Conservation (phyloP, 2,329 filamentous ascomycete genomes). For the Botrytis pseudocinerea region DNA sequence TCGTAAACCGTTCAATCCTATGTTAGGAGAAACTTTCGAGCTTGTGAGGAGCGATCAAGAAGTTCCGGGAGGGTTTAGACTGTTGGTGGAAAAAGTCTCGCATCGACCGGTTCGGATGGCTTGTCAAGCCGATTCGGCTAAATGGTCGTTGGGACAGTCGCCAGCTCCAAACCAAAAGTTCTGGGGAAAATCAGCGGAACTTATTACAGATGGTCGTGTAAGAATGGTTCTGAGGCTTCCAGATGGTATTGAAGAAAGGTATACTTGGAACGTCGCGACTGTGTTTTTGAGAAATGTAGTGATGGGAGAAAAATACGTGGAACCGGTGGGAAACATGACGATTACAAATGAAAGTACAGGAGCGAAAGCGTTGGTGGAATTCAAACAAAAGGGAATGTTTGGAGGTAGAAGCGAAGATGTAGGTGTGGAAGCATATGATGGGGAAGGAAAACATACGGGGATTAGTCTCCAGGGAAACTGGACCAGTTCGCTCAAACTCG, state of each 20-base stretch:
- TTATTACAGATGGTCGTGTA: conserved; percentile 87
- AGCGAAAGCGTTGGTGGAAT: conserved; percentile 81
- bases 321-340: conserved; percentile 88
- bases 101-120: conserved; percentile 92
- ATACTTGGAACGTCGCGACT: conserved; percentile 85
- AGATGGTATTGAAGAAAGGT: conserved; percentile 74
- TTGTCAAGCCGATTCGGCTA: conserved; percentile 82
- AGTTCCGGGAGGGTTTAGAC: conserved; percentile 71
- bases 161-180: conserved; percentile 93
- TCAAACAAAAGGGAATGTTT: conserved; percentile 96
- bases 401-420: conserved; percentile 92
- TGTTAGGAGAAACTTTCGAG: conserved; percentile 95
- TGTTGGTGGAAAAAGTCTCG: conserved; percentile 92
- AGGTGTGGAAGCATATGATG: conserved; percentile 68
- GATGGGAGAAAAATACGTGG: conserved; percentile 96
- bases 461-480: conserved; percentile 78
- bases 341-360: conserved; percentile 82
- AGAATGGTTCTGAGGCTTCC: conserved; percentile 68
- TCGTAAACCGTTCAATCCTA: conserved; percentile 95
- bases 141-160: conserved; percentile 86
- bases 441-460: conserved; percentile 64
- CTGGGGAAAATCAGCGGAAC: conserved; percentile 95
- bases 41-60: conserved; percentile 81
- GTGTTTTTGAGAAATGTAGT: conserved; percentile 95
- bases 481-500: conserved; percentile 71